A percentile compares a stretch with the other conserved stretches of the same genome.
phyloP scores from a whole-genome alignment of 2,329 filamentous ascomycete genomes.

The Pyrenochaeta sp. region DNA sequence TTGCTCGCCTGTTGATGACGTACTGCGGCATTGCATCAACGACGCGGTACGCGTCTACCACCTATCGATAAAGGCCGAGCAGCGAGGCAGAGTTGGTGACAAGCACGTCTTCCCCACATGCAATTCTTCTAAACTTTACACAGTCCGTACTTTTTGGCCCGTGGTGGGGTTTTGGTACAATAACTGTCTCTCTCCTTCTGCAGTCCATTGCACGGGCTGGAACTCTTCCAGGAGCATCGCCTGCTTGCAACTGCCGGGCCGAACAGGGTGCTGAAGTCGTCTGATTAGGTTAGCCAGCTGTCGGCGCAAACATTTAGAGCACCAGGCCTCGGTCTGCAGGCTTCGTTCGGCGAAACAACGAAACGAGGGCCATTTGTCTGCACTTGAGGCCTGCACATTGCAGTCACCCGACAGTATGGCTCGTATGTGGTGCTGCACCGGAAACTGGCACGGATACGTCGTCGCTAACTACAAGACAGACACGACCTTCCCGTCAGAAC shows the following conservation, averaged over 20 bases:
- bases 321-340: background rate
- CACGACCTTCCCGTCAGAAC: constrained; percentile 41
- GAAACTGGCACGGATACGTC: constrained; percentile 1
- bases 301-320: background rate
- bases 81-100: background rate
- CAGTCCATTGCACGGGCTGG: background rate
- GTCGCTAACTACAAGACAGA: constrained; percentile 27
- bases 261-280: background rate
- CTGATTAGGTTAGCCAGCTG: background rate
- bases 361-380: background rate
- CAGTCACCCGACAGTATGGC: constrained; percentile 19
- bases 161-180: background rate
- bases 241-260: background rate
- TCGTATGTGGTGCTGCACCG: constrained; percentile 22
- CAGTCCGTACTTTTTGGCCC: background rate
- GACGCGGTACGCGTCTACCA: background rate
- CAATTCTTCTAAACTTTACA: background rate
- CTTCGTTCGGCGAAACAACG: background rate
- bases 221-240: background rate
- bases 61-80: constrained; percentile 1
- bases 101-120: background rate
- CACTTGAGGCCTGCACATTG: background rate
- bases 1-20: constrained; percentile 17
- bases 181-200: background rate
- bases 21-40: background rate